Evolutionary conservation across 2,329 filamentous ascomycete genomes (phyloP).

Genomic region (Paecilomyces dactylethromorphus): DNA sequence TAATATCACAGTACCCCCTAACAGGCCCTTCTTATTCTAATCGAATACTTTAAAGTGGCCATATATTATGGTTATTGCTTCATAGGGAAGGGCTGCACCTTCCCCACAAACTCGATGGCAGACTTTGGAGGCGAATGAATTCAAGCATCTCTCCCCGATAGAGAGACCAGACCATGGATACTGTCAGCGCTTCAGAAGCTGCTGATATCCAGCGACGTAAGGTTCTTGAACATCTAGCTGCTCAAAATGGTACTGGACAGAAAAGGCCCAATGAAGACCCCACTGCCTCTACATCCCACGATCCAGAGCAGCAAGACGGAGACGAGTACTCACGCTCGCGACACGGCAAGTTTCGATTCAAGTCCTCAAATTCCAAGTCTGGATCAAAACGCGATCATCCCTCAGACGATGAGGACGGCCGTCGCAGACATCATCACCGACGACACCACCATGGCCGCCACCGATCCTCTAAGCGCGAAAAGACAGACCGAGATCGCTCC

Average conservation of each 20-base stretch:
- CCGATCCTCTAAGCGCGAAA: slow-evolving; percentile 18
- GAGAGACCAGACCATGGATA: background rate
- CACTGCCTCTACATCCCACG: background rate
- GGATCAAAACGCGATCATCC: background rate
- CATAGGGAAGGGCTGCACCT: background rate
- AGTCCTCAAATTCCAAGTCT: slow-evolving; percentile 15
- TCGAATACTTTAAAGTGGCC: background rate
- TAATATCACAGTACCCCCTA: too few species aligned
- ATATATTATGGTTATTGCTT: background rate
- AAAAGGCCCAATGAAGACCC: background rate
- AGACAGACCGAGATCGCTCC: slow-evolving; percentile 8
- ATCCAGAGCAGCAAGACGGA: background rate
- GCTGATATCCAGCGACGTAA: background rate
- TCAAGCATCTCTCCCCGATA: background rate
- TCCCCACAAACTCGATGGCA: background rate
- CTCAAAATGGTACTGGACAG: background rate
- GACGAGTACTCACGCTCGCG: slow-evolving; percentile 12
- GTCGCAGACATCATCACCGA: slow-evolving; percentile 9
- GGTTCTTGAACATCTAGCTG: background rate
- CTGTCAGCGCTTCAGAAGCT: background rate
- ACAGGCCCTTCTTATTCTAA: background rate
- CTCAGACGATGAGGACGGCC: background rate
- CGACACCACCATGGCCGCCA: slow-evolving; percentile 16
- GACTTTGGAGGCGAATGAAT: background rate
- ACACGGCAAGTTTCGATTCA: slow-evolving; percentile 28